Base-by-base conservation (phyloP, 768 basidiomycete genomes). In the Lentinula aciculospora region DNA sequence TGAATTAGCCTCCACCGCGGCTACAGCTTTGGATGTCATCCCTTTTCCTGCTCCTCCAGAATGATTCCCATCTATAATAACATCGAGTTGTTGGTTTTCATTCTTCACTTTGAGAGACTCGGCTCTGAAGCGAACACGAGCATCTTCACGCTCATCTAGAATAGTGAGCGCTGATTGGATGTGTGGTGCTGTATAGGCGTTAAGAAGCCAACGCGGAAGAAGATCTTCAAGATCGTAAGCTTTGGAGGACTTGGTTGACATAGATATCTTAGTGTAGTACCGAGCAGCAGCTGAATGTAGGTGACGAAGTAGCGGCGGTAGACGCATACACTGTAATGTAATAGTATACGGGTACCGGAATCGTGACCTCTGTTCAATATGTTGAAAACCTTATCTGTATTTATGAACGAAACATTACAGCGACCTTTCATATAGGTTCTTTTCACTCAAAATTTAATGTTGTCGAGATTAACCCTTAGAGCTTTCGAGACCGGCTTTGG, bases 101-200 rank as follows among this genome's bases (percentile, higher is more conserved):
- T 42, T 42, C 8, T 10, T 25, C 32, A 21, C 4, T 25, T 51
- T 3, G 31, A 54, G 3, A 7, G 53, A 54, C 5, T 31, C 40
- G 17, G 40, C 27, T 45, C 54, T 39, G 21, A 46, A 13, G 12
- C n/a, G 13, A 3, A 29, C 17, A 21, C 54, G 54, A 28, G 44
- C 54, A 32, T 23, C 23, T 29, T 56, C 54, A 42, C 54, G 54
- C n/a, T 56, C 40, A 21, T 28, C 54, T 1, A 56, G 40, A 7
- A 42, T 19, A 12, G 39, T 28, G 40, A 56, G 54, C 19, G 37
- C 54, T 21, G 44, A 32, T 19, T 44, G 54, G 6, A 56, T 45
- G n/a, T 56, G 54, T 4, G 54, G 12, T 28, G 39, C 31, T 32
- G 40, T 44, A 28, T 56, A 56, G 8, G 54, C 36, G 13, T 15